These are phyloP conservation scores for Laguncularia racemosa DNA, from an alignment of 345 rosid genomes.

Conservation along the genomic window DNA sequence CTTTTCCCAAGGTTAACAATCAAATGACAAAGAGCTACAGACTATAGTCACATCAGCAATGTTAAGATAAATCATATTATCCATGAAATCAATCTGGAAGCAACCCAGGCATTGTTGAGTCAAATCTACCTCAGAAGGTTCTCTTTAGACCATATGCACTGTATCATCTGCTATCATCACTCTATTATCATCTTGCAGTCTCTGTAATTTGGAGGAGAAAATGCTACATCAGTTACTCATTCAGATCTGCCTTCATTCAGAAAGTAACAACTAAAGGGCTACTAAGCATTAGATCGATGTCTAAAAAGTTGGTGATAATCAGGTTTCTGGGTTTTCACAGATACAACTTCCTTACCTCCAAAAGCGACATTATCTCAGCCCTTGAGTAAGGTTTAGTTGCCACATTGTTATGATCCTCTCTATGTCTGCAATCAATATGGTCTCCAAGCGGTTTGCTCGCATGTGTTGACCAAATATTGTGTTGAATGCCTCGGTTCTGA, in stretches of 20 bases:
- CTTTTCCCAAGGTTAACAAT: too few relatives aligned
- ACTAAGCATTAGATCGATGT: constrained; percentile 3
- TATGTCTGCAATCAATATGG: constrained; percentile 60
- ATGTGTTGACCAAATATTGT: constrained; percentile 71
- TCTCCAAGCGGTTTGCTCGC: constrained; percentile 61
- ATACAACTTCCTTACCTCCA: constrained; percentile 45
- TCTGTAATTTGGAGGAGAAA: constrained; percentile 46
- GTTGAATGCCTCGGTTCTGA: constrained; percentile 72
- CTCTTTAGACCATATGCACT: constrained; percentile 62
- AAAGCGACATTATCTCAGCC: constrained; percentile 54
- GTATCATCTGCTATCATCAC: constrained; percentile 76
- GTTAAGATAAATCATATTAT: too few relatives aligned
- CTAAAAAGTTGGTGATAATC: background rate
- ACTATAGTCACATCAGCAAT: too few relatives aligned
- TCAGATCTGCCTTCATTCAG: background rate
- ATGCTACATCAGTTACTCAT: background rate
- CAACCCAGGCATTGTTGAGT: too few relatives aligned
- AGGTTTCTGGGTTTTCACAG: background rate
- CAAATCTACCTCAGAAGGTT: too few relatives aligned
- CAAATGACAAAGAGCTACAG: too few relatives aligned
- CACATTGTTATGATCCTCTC: constrained; percentile 56
- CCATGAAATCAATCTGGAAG: too few relatives aligned
- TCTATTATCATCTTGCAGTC: constrained; percentile 83
- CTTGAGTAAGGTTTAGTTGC: constrained; percentile 46
- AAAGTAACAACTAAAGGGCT: constrained; percentile 4